A percentile compares a stretch with the other conserved stretches of the same genome.
Conservation (phyloP, 768 basidiomycete species). For the Boletus pseudo-olivaceus region DNA sequence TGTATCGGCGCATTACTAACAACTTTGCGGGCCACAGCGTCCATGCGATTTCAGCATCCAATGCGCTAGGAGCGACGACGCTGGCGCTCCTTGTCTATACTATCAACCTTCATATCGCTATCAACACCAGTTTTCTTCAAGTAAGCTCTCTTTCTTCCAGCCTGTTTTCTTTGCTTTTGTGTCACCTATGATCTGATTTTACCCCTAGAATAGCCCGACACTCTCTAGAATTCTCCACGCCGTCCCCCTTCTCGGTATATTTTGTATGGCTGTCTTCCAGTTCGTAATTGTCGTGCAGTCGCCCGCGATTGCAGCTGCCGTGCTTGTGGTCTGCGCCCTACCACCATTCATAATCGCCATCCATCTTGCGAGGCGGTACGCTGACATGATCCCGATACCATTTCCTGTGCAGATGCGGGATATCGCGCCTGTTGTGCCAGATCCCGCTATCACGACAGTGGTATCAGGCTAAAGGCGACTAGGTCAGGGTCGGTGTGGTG, state of each 20-base stretch:
- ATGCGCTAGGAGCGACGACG: slow-evolving; percentile 15
- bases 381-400: slow-evolving; percentile 1
- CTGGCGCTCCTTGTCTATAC: slow-evolving; percentile 29
- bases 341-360: slow-evolving; percentile 16
- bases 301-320: slow-evolving; percentile 11
- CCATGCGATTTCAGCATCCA: slow-evolving; percentile 21
- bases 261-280: slow-evolving; percentile 15
- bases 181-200: neutral
- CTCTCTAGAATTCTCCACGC: slow-evolving; percentile 22
- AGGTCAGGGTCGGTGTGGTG: neutral
- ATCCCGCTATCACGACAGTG: neutral
- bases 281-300: slow-evolving; percentile 21
- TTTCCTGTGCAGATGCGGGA: slow-evolving; percentile 5
- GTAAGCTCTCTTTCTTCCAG: slow-evolving; percentile 6
- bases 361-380: slow-evolving; percentile 7
- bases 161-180: neutral
- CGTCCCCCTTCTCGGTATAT: slow-evolving; percentile 27
- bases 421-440: neutral
- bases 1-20: neutral
- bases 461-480: neutral
- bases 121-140: slow-evolving; percentile 14
- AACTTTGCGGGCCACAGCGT: slow-evolving; percentile 10
- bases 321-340: slow-evolving; percentile 22
- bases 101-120: slow-evolving; percentile 25
- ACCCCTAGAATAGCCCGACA: slow-evolving; percentile 9